Conservation (phyloP, 2,329 filamentous ascomycete genomes). For the Alternaria angustiovoidea region DNA sequence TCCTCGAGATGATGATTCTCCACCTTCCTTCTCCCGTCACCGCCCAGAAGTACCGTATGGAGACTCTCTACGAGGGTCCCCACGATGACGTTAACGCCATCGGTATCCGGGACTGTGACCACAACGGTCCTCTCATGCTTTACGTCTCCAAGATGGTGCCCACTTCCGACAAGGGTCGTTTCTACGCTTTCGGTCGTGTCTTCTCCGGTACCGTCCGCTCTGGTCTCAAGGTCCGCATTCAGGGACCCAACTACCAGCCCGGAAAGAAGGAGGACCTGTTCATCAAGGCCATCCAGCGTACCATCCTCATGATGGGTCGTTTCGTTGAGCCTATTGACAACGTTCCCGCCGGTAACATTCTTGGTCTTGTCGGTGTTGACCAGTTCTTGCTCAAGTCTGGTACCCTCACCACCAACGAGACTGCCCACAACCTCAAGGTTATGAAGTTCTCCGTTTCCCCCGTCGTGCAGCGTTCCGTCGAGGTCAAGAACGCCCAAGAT, state of each 20-base stretch:
- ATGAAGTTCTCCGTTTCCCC: slow-evolving; percentile 99
- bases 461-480: slow-evolving; percentile 97
- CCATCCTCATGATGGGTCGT: slow-evolving; percentile 99
- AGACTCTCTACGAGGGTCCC: slow-evolving; percentile 99
- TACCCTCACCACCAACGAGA: slow-evolving; percentile 96
- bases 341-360: slow-evolving; percentile 99
- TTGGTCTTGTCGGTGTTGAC: slow-evolving; percentile 98
- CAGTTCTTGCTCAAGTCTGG: slow-evolving; percentile 99
- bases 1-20: slow-evolving; percentile 99
- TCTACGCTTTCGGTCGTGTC: slow-evolving; percentile 99
- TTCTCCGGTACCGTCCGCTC: slow-evolving; percentile 98
- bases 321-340: slow-evolving; percentile 99
- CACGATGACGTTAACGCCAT: slow-evolving; percentile 89
- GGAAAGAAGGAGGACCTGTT: slow-evolving; percentile 99
- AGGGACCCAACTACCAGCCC: slow-evolving; percentile 97
- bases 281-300: slow-evolving; percentile 99
- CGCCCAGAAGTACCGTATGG: slow-evolving; percentile 96
- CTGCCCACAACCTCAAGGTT: slow-evolving; percentile 99
- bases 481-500: slow-evolving; percentile 99
- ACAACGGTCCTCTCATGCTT: slow-evolving; percentile 98
- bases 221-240: slow-evolving; percentile 99
- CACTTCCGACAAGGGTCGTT: slow-evolving; percentile 99
- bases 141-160: slow-evolving; percentile 99
- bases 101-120: slow-evolving; percentile 97
- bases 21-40: slow-evolving; percentile 96